Conservation (phyloP, 306 rosid genomes). For the Amphicarpaea edgeworthii region DNA sequence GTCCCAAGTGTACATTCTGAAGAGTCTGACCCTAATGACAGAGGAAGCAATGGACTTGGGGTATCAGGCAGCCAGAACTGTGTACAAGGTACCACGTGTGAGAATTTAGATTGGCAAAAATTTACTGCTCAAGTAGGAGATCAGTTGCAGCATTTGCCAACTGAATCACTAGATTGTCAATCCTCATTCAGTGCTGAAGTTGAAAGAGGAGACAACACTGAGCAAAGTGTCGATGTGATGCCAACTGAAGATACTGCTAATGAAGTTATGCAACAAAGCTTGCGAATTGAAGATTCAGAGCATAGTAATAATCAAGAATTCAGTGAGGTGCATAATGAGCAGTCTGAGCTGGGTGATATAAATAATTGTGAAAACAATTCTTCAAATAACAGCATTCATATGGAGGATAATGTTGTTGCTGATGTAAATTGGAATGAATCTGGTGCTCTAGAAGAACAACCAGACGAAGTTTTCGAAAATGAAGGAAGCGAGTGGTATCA, state of each 20-base stretch:
- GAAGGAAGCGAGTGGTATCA: constrained; percentile 61
- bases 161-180: constrained; percentile 49
- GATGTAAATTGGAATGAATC: constrained; percentile 56
- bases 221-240: constrained; percentile 49
- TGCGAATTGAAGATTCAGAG: constrained; percentile 48
- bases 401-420: constrained; percentile 48
- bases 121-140: constrained; percentile 52
- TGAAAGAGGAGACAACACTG: constrained; percentile 50
- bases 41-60: constrained; percentile 44
- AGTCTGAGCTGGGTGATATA: constrained; percentile 51
- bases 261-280: constrained; percentile 47
- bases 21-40: constrained; percentile 46
- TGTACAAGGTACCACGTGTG: constrained; percentile 49
- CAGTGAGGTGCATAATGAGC: constrained; percentile 50
- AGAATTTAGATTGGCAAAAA: constrained; percentile 51
- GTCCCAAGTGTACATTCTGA: constrained; percentile 49
- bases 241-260: constrained; percentile 42
- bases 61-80: constrained; percentile 48
- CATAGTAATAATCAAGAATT: constrained; percentile 50
- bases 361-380: constrained; percentile 39
- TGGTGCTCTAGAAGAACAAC: constrained; percentile 56
- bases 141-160: constrained; percentile 52
- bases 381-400: constrained; percentile 33
- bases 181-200: constrained; percentile 37
- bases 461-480: constrained; percentile 53